Evolutionary conservation across 225 moss, liverwort and hornwort species (phyloP), one percentile per base, ranked within the genome.

Genomic region (Thuidium tamariscinum): DNA sequence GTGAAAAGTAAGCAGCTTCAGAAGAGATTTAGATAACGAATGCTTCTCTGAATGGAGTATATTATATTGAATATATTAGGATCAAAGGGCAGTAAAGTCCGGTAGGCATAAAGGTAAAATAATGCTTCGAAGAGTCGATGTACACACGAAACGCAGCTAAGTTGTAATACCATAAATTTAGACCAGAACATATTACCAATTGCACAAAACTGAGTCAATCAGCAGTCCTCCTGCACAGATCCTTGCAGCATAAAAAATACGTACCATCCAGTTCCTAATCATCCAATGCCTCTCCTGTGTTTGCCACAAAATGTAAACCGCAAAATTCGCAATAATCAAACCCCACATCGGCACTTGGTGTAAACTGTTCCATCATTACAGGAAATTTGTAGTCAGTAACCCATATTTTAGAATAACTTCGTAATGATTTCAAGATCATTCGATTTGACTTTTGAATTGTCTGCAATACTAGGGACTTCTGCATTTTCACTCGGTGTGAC

Each of bases 221-320:
- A 59, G 54, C 26, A 82, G 72, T 56, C 57, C 44, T 48, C 49
- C 52, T 80, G 69, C 54, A 68, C 80, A 66, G 67, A 17, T 56
- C 49, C 60, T 52, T 79, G 82, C 72, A 71, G 78, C 39, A 41
- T 48, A 44, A 70, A 64, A 64, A 89, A 19, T 61, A 60, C 73
- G 18, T 84, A 92, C 90, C 92, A 88, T 90, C 81, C 86, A 92
- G 36, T 88, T 90, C 74, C 74, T 87, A 51, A 88, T 70, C 92
- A 92, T 90, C 39, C 42, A 82, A 21, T 88, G 87, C 74, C 72
- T 81, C 74, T 90, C 90, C 76, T 90, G 81, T 74, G 75, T 88
- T 90, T 92, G 90, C 90, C 87, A 90, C 90, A 92, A 84, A 39
- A 46, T 34, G 79, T 82, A 88, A 39, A 90, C 88, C 36, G 68